These are phyloP conservation scores for Pythium brachiatum DNA, from an alignment of 352 stramenopile species.

Conservation along the genomic window DNA sequence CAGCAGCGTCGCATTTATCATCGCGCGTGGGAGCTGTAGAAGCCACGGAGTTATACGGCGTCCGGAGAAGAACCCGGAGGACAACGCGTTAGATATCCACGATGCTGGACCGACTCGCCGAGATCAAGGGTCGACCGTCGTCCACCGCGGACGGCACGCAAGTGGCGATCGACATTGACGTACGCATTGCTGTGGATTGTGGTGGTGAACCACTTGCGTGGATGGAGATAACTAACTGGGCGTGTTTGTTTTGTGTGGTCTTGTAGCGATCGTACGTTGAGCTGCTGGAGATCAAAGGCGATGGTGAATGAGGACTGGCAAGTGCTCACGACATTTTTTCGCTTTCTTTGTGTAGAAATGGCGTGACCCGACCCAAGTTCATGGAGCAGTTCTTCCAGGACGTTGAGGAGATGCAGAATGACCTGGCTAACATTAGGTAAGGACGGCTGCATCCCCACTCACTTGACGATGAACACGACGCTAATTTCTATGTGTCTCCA, in stretches of 20 bases:
- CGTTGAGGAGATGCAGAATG: constrained; percentile 93
- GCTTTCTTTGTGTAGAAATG: constrained; percentile 27
- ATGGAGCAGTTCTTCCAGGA: constrained; percentile 97
- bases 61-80: not conserved
- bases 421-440: constrained; percentile 90
- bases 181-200: constrained; percentile 21
- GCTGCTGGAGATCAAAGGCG: no score
- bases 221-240: constrained; percentile 3
- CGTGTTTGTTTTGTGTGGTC: no score
- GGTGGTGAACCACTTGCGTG: not conserved
- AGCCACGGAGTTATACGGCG: not conserved
- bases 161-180: constrained; percentile 67
- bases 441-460: no score
- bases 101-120: constrained; percentile 72
- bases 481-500: not conserved
- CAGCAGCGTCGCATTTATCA: not conserved
- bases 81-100: not conserved
- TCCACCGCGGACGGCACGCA: constrained; percentile 21
- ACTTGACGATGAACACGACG: no score
- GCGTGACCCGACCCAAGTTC: constrained; percentile 73
- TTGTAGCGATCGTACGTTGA: constrained; percentile 3
- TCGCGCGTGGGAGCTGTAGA: not conserved
- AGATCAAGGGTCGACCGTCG: constrained; percentile 59
- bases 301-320: not conserved
- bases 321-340: not conserved